Conservation (phyloP, 768 basidiomycete genomes). For the Serendipita sp. region DNA sequence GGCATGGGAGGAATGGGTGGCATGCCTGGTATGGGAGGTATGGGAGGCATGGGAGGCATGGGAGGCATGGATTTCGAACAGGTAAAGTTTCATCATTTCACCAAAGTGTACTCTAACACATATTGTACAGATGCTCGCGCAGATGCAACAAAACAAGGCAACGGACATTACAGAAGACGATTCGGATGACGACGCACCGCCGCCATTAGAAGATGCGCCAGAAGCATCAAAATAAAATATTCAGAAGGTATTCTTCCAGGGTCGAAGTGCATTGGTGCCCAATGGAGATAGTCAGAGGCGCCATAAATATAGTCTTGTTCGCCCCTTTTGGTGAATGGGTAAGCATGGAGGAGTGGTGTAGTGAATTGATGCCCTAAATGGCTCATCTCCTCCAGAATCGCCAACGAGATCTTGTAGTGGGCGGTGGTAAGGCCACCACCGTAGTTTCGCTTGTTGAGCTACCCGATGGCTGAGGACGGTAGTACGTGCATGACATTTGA, state of each 20-base stretch:
- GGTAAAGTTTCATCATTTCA: conserved; percentile 23
- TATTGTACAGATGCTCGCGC: neutral
- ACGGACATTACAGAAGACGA: conserved; percentile 27
- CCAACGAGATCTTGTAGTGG: neutral
- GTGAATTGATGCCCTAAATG: neutral
- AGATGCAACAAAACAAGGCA: conserved; percentile 9
- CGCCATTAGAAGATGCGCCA: conserved; percentile 57
- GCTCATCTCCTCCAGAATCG: neutral
- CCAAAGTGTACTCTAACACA: neutral
- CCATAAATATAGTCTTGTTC: too few relatives aligned
- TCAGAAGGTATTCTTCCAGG: neutral
- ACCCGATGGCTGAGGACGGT: neutral
- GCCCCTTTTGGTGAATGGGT: too few relatives aligned
- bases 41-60: conserved; percentile 39
- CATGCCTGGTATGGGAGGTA: conserved; percentile 34
- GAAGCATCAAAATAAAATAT: neutral
- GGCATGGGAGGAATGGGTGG: conserved; percentile 27
- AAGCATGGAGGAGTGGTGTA: neutral
- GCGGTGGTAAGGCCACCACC: neutral
- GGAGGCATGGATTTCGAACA: conserved; percentile 47
- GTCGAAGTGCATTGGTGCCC: too few relatives aligned
- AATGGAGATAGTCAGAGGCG: too few relatives aligned
- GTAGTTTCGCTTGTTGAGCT: neutral
- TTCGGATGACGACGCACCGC: conserved; percentile 53
- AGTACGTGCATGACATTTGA: neutral